Evolutionary conservation across 176 grass and related monocot genomes (phyloP), one percentile per base, ranked within the genome.

Genomic region (Hordeum marinum): DNA sequence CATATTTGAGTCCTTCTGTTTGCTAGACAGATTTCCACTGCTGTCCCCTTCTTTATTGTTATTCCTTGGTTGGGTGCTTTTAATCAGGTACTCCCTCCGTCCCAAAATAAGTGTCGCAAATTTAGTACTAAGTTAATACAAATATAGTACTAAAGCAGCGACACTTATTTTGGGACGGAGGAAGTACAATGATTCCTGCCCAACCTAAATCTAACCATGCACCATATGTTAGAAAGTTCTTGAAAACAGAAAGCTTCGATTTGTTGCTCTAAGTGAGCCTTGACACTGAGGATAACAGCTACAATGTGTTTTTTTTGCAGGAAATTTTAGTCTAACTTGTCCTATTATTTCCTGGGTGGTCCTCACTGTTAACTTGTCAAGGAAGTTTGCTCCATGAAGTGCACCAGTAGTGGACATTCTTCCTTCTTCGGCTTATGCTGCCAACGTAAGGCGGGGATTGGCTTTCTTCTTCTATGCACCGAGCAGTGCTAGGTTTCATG

Each of bases 341-440:
- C 3, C 12, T 82, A n/a, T 41, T 82, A 1, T 87, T 66, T 87
- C 9, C 40, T 63, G 29, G 12, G 17, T 35, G 34, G 18, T 69
- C 21, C 35, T 82, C 60, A 25, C 8, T 14, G 55, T 75, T 12
- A 12, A 78, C 39, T 45, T 78, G 1, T 43, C 79, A 69, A 17
- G 34, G 29, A 66, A 35, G 14, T 66, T 34, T 66, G 63, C 63
- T 59, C 36, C 82, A 84, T 89, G 82, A 84, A 58, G 66, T 89
- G 42, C 54, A 84, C 17, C 45, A 58, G 42, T 6, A 37, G 62
- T 25, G 45, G 40, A 72, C 41, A 2, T 73, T 71, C 45, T 43
- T 54, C 32, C 29, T 79, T 24, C 43, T 84, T 72, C 7, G 77
- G 65, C 32, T 82, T 55, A 29, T 63, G 8, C 71, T 42, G 40